phyloP scores from a whole-genome alignment of 768 basidiomycete species.

The Aureoboletus auriporus region DNA sequence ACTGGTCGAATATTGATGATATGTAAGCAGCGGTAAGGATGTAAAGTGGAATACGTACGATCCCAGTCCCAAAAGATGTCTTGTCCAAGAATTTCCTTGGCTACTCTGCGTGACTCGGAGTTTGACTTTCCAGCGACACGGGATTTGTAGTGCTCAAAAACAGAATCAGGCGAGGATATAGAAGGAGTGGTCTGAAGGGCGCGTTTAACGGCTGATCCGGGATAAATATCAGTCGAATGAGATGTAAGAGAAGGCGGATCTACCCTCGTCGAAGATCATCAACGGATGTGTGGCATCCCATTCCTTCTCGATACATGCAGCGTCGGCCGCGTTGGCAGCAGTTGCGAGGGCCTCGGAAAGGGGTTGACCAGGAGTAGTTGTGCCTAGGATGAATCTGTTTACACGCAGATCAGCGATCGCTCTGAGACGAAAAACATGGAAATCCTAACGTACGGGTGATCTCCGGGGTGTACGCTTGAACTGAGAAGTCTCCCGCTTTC shows the following conservation, averaged over 20 bases:
- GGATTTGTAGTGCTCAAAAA: conserved; percentile 54
- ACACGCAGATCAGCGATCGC: conserved; percentile 6
- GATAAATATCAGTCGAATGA: neutral
- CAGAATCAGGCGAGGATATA: conserved; percentile 34
- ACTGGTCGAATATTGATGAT: conserved; percentile 37
- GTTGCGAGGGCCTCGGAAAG: conserved; percentile 69
- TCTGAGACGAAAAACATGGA: conserved; percentile 4
- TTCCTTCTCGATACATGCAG: conserved; percentile 68
- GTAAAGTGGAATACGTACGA: conserved; percentile 42
- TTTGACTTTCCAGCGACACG: conserved; percentile 66
- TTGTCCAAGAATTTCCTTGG: conserved; percentile 60
- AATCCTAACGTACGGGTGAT: conserved; percentile 52
- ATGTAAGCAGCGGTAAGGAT: neutral
- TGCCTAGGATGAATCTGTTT: conserved; percentile 62
- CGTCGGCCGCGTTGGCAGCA: conserved; percentile 62
- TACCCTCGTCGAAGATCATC: conserved; percentile 84
- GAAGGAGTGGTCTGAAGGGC: conserved; percentile 18
- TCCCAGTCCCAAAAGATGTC: conserved; percentile 89
- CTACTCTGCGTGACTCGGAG: conserved; percentile 63
- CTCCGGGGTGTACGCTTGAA: conserved; percentile 74
- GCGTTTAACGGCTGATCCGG: conserved; percentile 18
- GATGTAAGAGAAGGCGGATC: conserved; percentile 44
- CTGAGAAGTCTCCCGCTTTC: conserved; percentile 84
- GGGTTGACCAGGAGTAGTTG: conserved; percentile 42
- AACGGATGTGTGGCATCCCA: conserved; percentile 70